Base-by-base conservation (phyloP, 225 moss, liverwort and hornwort genomes). In the Marchantia paleacea region DNA sequence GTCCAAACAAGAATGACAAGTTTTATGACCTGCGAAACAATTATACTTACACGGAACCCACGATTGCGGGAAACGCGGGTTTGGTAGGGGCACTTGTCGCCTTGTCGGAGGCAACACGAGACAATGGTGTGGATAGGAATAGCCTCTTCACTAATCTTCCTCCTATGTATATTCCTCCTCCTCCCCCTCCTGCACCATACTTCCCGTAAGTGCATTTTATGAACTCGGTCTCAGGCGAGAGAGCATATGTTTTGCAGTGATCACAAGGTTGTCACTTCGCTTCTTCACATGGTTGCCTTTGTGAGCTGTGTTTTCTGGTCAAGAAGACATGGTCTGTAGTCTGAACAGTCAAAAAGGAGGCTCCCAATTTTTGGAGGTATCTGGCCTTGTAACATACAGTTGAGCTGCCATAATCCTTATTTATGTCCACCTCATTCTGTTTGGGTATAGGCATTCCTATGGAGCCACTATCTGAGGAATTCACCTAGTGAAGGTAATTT, bases 1-100 rank as follows among this genome's bases (percentile, higher is more conserved):
- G 97, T 0, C 97, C 95, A 4, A 67, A 91, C 77, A 81, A 73
- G 10, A 15, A 20, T 7, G 97, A 97, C 66, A 48, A 5, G 28
- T 97, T 94, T 52, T 7, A 52, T 3, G 97, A 97, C 79, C 63
- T 68, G 31, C 88, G 97, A 20, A 50, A 20, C 7, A 95, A 91
- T 80, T 90, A 28, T 20, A 81, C 84, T 14, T 93, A 83, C 81
- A 92, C 92, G 5, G 97, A 97, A 82, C 93, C 97, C n/a, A 92
- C 95, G 0, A 58, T 95, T 47, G 86, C 83, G 0, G 97, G 95
- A 26, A 97, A 97, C 73, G 97, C 95, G 12, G 97, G 93, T 13
- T 88, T 97, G 26, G 86, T 90, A 18, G 92, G 86, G 52, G 93
- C 93, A 8, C 89, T 95, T 19, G 30, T 92, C 2, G 92, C 95